A percentile compares a stretch with the other conserved stretches of the same genome.
phyloP scores from a whole-genome alignment of 768 basidiomycete genomes.

The Sistotremastrum suecicum region DNA sequence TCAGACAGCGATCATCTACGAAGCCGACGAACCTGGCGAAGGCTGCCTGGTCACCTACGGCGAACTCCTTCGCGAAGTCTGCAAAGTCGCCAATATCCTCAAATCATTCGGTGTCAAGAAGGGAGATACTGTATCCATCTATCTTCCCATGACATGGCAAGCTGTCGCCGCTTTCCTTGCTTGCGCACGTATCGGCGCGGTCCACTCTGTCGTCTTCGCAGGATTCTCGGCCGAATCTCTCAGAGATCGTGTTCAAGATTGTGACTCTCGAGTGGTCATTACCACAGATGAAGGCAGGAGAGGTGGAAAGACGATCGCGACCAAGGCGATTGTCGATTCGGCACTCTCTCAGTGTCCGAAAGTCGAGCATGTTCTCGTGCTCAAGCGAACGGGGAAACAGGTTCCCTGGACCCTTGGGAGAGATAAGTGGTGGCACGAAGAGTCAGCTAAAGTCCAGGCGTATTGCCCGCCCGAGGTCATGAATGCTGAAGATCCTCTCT shows the following conservation, averaged over 20 bases:
- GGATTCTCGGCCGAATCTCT: conserved; percentile 93
- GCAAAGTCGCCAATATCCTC: conserved; percentile 81
- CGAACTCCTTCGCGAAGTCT: conserved; percentile 84
- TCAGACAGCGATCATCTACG: conserved; percentile 92
- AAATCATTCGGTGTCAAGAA: conserved; percentile 83
- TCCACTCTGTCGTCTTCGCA: conserved; percentile 96
- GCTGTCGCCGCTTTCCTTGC: conserved; percentile 94
- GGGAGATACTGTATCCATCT: conserved; percentile 88
- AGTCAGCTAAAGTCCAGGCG: conserved; percentile 63
- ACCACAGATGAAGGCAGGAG: conserved; percentile 91
- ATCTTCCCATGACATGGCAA: conserved; percentile 92
- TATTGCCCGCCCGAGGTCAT: conserved; percentile 86
- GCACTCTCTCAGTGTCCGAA: conserved; percentile 73
- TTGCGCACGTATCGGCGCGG: conserved; percentile 90
- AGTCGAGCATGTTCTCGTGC: conserved; percentile 85
- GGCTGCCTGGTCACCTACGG: conserved; percentile 66
- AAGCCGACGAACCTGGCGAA: conserved; percentile 86
- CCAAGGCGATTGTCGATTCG: conserved; percentile 85
- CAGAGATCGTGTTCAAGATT: conserved; percentile 84
- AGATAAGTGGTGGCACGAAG: conserved; percentile 97
- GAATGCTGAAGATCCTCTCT: conserved; percentile 89
- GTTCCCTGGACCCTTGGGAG: conserved; percentile 73
- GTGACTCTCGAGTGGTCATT: conserved; percentile 80
- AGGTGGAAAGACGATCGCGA: conserved; percentile 91
- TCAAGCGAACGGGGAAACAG: conserved; percentile 72